Evolutionary conservation across 257 asterid species (phyloP), one percentile per base, ranked within the genome.

Genomic region (Solanum chmielewskii): DNA sequence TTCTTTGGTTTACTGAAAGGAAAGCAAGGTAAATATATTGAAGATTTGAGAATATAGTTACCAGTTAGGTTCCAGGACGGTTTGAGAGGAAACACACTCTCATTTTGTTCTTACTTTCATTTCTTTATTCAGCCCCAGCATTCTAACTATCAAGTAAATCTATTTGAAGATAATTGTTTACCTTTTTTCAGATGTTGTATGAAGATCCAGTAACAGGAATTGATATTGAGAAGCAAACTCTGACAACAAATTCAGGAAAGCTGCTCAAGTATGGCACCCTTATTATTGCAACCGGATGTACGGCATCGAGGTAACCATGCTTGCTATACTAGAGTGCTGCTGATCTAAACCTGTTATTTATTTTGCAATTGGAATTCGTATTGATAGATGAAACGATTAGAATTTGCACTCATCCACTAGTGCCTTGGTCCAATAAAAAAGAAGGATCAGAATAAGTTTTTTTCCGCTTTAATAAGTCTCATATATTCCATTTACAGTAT

Each of bases 201-300:
- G 91, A 92, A 89, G 94, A 92, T 89, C 94, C 92, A 13, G 94
- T 92, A 9, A 89, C 91, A 70, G 88, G 89, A 35, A 27, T 92
- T 69, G 90, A 92, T 85, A 82, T 86, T 31, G 93, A 88, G 84
- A 90, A 92, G 92, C 91, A 90, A 87, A 92, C 91, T 29, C 84
- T 92, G 87, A 87, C 87, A 74, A 92, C 93, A 86, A 88, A 84
- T 86, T 90, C 94, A 2, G 93, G 94, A 89, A 90, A 92, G 81
- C 83, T 90, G 87, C 90, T 92, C 87, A 90, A 89, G 85, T 90
- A 90, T 89, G 94, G 94, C 23, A 88, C 94, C 86, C 94, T 90
- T 71, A 92, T 92, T 37, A 82, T 90, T 85, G 92, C 93, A 81
- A 92, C 94, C 8, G 93, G 94, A 47, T 91, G 93, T 56, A 83